Base-by-base conservation (phyloP, 768 basidiomycete genomes). In the Mycena chlorophos region DNA sequence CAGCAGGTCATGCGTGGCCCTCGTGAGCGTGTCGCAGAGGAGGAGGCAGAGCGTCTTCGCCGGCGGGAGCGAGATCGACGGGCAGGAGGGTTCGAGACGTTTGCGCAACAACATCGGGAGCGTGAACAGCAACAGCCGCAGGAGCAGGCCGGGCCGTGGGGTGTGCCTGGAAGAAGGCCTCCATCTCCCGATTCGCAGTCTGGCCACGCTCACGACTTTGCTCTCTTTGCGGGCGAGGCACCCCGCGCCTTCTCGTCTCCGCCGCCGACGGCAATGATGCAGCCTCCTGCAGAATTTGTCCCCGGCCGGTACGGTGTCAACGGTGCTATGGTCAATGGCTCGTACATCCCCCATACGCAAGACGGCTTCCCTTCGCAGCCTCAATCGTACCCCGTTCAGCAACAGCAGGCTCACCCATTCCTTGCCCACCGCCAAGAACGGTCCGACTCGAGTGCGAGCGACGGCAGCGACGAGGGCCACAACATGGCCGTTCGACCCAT, bases 11-110 rank as follows among this genome's bases (percentile, higher is more conserved):
- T 69, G 29, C 73, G 87, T n/a, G 83, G 84, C 14, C 75, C 81
- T 5, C 76, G 86, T 25, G 88, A 87, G 61, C 80, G 85, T 8
- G 78, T 77, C 10, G 80, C 87, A 49, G 86, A 87, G 14, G 86
- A 87, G 27, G 82, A 78, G 67, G 72, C 78, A 56, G 70, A 78
- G 61, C 74, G 85, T 53, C 70, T 76, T 46, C 69, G 75, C 62
- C 81, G 80, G 64, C 45, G 80, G 77, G 65, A 85, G 81, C 67
- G 80, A 80, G 46, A 71, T 76, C 56, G 73, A 27, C 71, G 80
- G 23, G 71, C 70, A 43, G 40, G 40, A 14, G 40, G 13, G 23
- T 46, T 46, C 20, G 45, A 46, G 20, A 12, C 6, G 6, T 28
- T 46, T 19, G 20, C 45, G 20, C 6, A 20, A 10, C 31, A 17